phyloP scores from a whole-genome alignment of 257 asterid genomes.

The Solanum sparsipilum region DNA sequence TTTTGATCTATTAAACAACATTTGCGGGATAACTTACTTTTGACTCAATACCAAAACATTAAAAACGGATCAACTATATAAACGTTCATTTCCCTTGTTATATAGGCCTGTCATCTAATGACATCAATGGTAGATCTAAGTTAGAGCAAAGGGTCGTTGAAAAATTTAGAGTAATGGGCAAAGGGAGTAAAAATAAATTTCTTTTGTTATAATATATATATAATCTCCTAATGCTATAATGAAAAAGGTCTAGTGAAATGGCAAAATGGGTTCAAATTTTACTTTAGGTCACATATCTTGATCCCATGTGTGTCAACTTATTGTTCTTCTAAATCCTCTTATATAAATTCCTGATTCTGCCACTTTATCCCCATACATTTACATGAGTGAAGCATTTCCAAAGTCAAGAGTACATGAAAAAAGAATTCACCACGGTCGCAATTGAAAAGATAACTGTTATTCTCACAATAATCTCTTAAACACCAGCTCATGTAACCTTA shows the following conservation, averaged over 20 bases:
- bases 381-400: neutral
- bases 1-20: neutral
- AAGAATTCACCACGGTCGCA: neutral
- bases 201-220: neutral
- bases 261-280: neutral
- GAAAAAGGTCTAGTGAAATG: neutral
- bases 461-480: neutral
- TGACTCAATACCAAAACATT: neutral
- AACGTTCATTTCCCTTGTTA: neutral
- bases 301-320: neutral
- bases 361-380: neutral
- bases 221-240: neutral
- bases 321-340: neutral
- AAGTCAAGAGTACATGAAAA: neutral
- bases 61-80: neutral
- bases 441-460: neutral
- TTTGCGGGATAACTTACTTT: neutral
- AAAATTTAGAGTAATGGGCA: neutral
- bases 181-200: neutral
- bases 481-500: neutral
- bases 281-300: neutral
- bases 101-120: neutral
- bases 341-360: neutral
- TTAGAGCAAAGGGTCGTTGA: neutral
- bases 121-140: neutral